Evolutionary conservation across 306 rosid genomes (phyloP), one percentile per base, ranked within the genome.

Genomic region (Lagenaria siceraria): DNA sequence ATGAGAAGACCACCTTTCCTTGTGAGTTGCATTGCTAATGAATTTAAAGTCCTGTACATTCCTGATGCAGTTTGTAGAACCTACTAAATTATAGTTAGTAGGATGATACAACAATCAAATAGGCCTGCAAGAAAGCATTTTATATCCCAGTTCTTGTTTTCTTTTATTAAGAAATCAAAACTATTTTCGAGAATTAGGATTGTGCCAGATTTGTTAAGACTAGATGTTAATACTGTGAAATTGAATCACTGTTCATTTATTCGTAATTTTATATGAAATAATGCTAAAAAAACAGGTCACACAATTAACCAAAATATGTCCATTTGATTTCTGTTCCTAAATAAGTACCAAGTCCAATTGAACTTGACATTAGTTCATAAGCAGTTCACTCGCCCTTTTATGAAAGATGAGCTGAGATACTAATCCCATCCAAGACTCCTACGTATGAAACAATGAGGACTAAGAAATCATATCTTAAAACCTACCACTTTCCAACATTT

Each of bases 1-100:
- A 95, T 92, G 51, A 95, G 90, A 84, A 95, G 92, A 75, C 98
- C 96, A 10, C 97, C 97, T 80, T 80, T 87, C 83, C 81, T 90
- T 40, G 98, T 95, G 83, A 95, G 83, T 78, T 84, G 90, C 96
- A 95, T 90, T 10, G 97, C 96, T 48, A 90, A 80, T 17, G 97
- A 95, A 84, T 95, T 95, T 82, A 92, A 79, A 74, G 78, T 90
- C 76, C 96, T 86, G 83, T 92, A 95, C 97, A 95, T 95, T 36
- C 97, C 96, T 74, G 91, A 87, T 64, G 98, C 97, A 55, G 86
- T 85, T 75, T 83, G 91, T 43, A 95, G 79, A 79, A 80, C 97
- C 97, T 95, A 90, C 74, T 15, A 60, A 72, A 46, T 8, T 70
- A 4, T 13, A 24, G 78, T 69, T 72, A 72, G 76, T 43, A 54